Evolutionary conservation across 108 stramenopile species (phyloP), one percentile per base, ranked within the genome.

Genomic region (Pseudonitzschia delicatissima): DNA sequence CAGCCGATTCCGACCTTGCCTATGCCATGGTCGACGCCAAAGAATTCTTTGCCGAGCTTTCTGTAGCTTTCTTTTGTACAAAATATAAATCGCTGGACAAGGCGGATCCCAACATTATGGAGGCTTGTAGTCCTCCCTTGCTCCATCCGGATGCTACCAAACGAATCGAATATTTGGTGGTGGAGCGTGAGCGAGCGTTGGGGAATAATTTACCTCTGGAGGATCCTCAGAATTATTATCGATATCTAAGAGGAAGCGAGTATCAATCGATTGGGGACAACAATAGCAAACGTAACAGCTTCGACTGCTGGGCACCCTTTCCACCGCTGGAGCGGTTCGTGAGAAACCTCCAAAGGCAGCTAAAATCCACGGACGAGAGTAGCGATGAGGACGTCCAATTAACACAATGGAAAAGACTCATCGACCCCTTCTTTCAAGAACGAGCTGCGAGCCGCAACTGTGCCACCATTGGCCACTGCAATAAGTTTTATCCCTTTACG

Each of bases 401-500:
- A 13, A 2, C 28, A 31, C 17, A 50, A 20, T 49, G 32, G 23
- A 31, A 21, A 48, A 64, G 21, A 66, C 58, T 69, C 48, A 61
- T 64, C 29, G 59, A 76, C 29, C 68, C 67, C 7, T 36, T 50
- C 32, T 76, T 72, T 47, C 68, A 55, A 27, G 74, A 76, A 35
- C 35, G 45, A 2, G 74, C 74, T 18, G n/a, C 64, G 15, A 42
- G 45, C 27, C 5, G 47, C n/a, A 32, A 59, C 23, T 76, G 74
- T 58, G 8, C 57, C 1, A 49, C 53, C 29, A 45, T 69, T 11
- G 78, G 74, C 9, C 85, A 85, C 60, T 93, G 92, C 74, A 87
- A 86, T 63, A 93, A 93, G 45, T 93, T 93, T 69, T 93, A 82
- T 61, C 92, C 92, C 23, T 93, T 93, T 60, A 90, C 89, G 1